Conservation (phyloP, 2,329 filamentous ascomycete species). For the Fusarium floridanum region DNA sequence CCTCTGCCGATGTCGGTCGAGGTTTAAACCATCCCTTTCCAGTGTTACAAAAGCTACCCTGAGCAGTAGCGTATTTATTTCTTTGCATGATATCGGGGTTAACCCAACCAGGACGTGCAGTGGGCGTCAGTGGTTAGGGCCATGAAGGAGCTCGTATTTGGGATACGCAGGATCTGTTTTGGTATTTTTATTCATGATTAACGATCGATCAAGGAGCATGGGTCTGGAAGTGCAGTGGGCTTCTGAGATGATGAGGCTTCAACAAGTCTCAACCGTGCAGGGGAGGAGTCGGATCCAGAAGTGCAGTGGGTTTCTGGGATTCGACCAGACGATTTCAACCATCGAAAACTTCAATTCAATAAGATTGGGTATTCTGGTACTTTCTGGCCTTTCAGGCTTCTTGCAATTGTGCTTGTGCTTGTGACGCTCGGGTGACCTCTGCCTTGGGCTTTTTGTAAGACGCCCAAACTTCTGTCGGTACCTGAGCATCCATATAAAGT, state of each 20-base stretch:
- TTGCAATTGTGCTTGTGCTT: neutral
- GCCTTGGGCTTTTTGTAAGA: no score
- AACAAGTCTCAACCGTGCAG: conserved; percentile 24
- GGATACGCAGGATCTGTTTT: conserved; percentile 1
- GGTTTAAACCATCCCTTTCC: conserved; percentile 21
- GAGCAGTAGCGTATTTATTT: neutral
- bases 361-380: conserved; percentile 5
- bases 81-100: neutral
- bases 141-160: neutral
- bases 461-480: no score
- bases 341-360: conserved; percentile 10
- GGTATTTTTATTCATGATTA: conserved; percentile 11
- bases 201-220: conserved; percentile 13
- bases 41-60: neutral
- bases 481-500: neutral
- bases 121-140: conserved; percentile 37
- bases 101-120: conserved; percentile 39
- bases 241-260: conserved; percentile 32
- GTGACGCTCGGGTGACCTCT: neutral
- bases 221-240: conserved; percentile 31
- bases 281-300: conserved; percentile 24
- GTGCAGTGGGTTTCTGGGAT: conserved; percentile 46
- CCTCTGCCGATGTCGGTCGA: conserved; percentile 40
- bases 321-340: conserved; percentile 17
- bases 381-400: neutral